These are phyloP conservation scores for Coprinopsis sp. DNA, from an alignment of 768 basidiomycete genomes.

Conservation along the genomic window DNA sequence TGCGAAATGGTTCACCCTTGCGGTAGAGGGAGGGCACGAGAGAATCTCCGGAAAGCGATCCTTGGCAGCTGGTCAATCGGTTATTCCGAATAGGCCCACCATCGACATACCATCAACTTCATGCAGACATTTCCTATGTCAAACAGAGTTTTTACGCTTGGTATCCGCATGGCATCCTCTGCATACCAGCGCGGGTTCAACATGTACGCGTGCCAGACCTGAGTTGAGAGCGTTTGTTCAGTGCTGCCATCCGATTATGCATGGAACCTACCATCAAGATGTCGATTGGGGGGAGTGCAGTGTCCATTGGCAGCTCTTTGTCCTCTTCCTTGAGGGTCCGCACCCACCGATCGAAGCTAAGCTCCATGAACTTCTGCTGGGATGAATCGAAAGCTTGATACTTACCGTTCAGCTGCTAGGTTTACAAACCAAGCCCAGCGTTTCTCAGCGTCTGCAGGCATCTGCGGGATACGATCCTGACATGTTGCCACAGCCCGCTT, in stretches of 20 bases:
- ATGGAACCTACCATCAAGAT: slow-evolving; percentile 39
- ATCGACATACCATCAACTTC: slow-evolving; percentile 18
- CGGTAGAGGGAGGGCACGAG: background rate
- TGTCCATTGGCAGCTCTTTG: slow-evolving; percentile 3
- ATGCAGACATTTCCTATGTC: slow-evolving; percentile 16
- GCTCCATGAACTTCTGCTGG: no score
- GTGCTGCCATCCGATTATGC: no score
- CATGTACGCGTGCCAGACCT: slow-evolving; percentile 37
- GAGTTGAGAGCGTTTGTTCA: no score
- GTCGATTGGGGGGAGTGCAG: slow-evolving; percentile 30
- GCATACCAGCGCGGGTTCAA: slow-evolving; percentile 30
- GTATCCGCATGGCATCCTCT: slow-evolving; percentile 27
- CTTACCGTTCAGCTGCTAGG: slow-evolving; percentile 32
- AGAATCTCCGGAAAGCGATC: background rate
- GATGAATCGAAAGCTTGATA: background rate
- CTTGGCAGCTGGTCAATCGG: background rate
- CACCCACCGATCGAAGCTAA: slow-evolving; percentile 31
- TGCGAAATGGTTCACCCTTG: background rate
- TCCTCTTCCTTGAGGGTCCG: slow-evolving; percentile 13
- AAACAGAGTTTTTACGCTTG: slow-evolving; percentile 17
- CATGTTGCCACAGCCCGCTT: no score
- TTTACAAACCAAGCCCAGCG: slow-evolving; percentile 35
- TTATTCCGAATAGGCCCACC: no score
- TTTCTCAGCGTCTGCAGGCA: no score
- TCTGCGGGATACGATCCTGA: no score